Evolutionary conservation across 164 flowering plant species (phyloP).

Genomic region (Vitis amurensis): DNA sequence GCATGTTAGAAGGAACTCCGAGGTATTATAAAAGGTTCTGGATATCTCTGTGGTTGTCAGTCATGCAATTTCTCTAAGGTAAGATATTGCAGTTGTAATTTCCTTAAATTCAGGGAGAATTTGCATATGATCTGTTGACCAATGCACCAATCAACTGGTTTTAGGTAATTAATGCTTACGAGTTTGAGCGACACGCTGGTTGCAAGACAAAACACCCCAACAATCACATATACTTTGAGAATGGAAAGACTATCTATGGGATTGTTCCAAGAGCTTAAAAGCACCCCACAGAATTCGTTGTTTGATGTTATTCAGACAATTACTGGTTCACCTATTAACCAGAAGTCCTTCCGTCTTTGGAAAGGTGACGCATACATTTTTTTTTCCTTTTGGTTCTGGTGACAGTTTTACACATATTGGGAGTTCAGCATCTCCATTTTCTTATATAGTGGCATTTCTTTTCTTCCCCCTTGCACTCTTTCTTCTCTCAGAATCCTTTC

Average conservation of each 20-base stretch:
- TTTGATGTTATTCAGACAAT: conserved; percentile 43
- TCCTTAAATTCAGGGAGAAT: neutral
- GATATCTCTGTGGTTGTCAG: conserved; percentile 47
- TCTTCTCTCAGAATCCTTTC: conserved; percentile 48
- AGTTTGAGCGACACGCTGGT: conserved; percentile 50
- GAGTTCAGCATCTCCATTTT: neutral
- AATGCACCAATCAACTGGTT: neutral
- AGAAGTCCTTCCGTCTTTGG: conserved; percentile 46
- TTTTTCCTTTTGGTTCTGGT: neutral
- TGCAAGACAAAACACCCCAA: conserved; percentile 57
- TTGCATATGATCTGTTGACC: neutral
- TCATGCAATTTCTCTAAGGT: conserved; percentile 45
- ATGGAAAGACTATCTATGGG: conserved; percentile 47
- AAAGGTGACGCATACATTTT: conserved; percentile 33
- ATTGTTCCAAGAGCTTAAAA: conserved; percentile 46
- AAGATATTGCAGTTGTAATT: neutral
- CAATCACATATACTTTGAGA: conserved; percentile 49
- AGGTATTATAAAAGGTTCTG: conserved; percentile 45
- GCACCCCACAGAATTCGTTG: conserved; percentile 43
- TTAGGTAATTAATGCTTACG: conserved; percentile 46
- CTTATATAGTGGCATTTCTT: neutral
- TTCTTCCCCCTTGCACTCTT: neutral
- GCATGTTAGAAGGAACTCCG: conserved; percentile 38
- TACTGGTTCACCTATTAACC: conserved; percentile 49
- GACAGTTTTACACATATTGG: neutral